These are phyloP conservation scores for Ascochyta viciae-villosae DNA, from an alignment of 2,329 filamentous ascomycete genomes.

Conservation along the genomic window DNA sequence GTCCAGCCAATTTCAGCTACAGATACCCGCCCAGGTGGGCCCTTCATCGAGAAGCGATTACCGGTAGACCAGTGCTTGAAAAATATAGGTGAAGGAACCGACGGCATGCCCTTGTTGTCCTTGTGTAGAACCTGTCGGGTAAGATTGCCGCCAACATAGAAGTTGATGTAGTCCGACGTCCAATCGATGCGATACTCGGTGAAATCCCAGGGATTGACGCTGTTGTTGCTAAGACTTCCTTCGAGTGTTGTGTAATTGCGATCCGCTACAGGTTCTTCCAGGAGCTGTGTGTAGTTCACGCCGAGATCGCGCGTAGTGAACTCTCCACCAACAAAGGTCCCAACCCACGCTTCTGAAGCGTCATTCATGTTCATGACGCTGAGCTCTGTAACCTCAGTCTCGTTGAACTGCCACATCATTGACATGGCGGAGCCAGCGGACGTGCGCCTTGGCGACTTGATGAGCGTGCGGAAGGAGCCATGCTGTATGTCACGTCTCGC, in stretches of 20 bases:
- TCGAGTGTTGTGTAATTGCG: slow-evolving; percentile 51
- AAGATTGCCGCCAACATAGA: slow-evolving; percentile 51
- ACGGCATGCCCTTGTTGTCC: slow-evolving; percentile 46
- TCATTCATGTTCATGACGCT: slow-evolving; percentile 56
- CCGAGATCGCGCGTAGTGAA: slow-evolving; percentile 49
- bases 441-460: slow-evolving; percentile 50
- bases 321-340: slow-evolving; percentile 49
- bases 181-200: slow-evolving; percentile 58
- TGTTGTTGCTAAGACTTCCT: slow-evolving; percentile 39
- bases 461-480: slow-evolving; percentile 55
- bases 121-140: slow-evolving; percentile 45
- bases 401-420: slow-evolving; percentile 56
- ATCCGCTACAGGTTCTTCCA: slow-evolving; percentile 32
- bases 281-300: slow-evolving; percentile 51
- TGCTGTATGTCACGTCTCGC: slow-evolving; percentile 56
- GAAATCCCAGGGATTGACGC: slow-evolving; percentile 52
- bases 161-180: slow-evolving; percentile 53
- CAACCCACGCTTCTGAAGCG: slow-evolving; percentile 47
- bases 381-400: slow-evolving; percentile 52
- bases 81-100: slow-evolving; percentile 52
- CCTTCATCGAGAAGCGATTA: slow-evolving; percentile 54
- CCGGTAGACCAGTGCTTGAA: slow-evolving; percentile 60
- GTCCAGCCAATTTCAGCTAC: slow-evolving; percentile 55
- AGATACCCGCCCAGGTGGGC: slow-evolving; percentile 52
- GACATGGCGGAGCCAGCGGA: slow-evolving; percentile 54